Percentiles rank a stretch among this genome's conserved stretches.
Evolutionary conservation across 768 basidiomycete genomes (phyloP).

Genomic region (Lactarius trivialis): DNA sequence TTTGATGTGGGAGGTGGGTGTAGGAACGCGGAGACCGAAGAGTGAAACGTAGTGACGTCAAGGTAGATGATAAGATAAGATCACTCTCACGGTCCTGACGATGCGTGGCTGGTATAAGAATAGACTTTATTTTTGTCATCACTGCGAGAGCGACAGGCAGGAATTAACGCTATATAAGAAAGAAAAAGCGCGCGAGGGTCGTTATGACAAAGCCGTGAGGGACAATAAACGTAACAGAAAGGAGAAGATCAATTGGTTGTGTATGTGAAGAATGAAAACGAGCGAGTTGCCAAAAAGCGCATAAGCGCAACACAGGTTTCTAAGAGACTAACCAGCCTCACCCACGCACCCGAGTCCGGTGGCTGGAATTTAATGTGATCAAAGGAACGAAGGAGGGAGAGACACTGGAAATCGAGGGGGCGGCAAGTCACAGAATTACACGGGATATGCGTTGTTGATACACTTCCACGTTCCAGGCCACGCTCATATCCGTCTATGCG

Average conservation of each 20-base stretch:
- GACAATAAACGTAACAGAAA: not conserved
- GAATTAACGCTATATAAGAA: conserved; percentile 7
- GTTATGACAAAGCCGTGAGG: conserved; percentile 1
- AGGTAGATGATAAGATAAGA: too few relatives aligned
- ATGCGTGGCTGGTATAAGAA: not conserved
- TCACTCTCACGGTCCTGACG: too few relatives aligned
- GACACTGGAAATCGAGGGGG: conserved; percentile 8
- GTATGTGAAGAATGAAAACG: not conserved
- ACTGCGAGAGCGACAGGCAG: not conserved
- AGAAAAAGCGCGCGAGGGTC: not conserved
- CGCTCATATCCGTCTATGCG: conserved; percentile 30
- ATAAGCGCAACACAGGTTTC: not conserved
- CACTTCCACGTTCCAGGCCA: conserved; percentile 5
- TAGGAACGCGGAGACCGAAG: too few relatives aligned
- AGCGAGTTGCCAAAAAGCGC: not conserved
- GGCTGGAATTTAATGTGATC: not conserved
- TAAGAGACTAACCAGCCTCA: not conserved
- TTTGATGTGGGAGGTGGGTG: too few relatives aligned
- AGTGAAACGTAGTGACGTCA: too few relatives aligned
- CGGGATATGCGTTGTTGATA: not conserved
- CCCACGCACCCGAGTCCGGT: conserved; percentile 4
- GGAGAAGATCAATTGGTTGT: not conserved
- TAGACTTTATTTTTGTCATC: conserved; percentile 14
- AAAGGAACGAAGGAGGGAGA: not conserved
- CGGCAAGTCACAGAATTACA: conserved; percentile 13